Base-by-base conservation (phyloP, 345 rosid species). In the Ceriops zippeliana region DNA sequence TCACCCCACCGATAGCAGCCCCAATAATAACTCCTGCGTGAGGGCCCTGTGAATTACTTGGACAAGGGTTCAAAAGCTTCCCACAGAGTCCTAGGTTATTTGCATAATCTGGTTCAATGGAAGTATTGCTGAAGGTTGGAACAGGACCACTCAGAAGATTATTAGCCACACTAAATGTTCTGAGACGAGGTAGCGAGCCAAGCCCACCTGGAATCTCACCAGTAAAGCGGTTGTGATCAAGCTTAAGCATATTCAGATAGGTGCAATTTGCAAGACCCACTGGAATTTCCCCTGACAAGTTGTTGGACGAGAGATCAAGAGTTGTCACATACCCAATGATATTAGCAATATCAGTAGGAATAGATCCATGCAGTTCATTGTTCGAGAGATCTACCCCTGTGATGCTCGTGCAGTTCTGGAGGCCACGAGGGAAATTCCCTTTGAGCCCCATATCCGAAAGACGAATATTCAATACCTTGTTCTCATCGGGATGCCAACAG, bases 11-110 rank as follows among this genome's bases (percentile, higher is more conserved):
- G 47, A 86, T 62, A 0, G 97, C 95, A 6, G 31, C 37, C 8
- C 54, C 28, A 42, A 38, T 38, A 2, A 58, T 26, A 19, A 2
- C 35, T 70, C 82, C 88, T 67, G 66, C 52, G 26, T 65, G 78
- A 32, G 88, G 6, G 59, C 67, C 3, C 42, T 60, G 20, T 34
- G 91, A 8, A 66, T 35, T 17, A 15, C 58, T 30, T 46, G 19
- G 16, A 67, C 97, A 90, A 1, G 8, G 1, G 8, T 69, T 78
- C 81, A 91, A 74, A 72, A 86, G 87, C 11, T 0, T 0, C 38
- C 97, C 98, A 65, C 96, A 93, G 61, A 93, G 82, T 46, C 61
- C 86, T 16, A 0, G 69, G 74, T 93, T 93, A 78, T 83, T 86
- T 26, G 75, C 83, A 76, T 77, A 83, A 52, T 56, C 79, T 5